Conservation (phyloP, 73 alveolate species). For the Tetrahymena malaccensis region DNA sequence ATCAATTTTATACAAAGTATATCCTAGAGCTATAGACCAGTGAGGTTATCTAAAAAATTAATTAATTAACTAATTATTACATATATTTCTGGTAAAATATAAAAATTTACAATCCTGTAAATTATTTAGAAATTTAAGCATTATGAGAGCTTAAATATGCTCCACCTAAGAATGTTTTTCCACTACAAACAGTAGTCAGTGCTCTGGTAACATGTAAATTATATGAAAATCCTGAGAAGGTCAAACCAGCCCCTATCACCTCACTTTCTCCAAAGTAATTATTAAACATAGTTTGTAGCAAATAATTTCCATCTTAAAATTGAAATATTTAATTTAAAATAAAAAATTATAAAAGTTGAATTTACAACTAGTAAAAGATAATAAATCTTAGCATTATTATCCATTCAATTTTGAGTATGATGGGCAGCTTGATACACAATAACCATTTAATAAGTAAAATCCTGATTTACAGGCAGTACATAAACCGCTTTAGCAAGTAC, state of each 20-base stretch:
- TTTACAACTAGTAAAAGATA: background rate
- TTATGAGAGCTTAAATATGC: background rate
- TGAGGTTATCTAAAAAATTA: background rate
- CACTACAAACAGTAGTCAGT: background rate
- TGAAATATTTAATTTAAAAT: background rate
- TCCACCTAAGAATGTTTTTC: background rate
- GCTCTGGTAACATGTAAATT: background rate
- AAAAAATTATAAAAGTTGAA: too few species aligned
- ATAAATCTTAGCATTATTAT: background rate
- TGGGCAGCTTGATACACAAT: background rate
- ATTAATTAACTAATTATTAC: background rate
- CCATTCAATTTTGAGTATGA: background rate
- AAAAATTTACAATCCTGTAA: background rate
- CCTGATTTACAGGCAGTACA: background rate
- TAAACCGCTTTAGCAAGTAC: background rate
- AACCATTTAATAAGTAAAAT: background rate
- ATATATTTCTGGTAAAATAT: too few species aligned
- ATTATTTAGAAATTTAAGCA: background rate
- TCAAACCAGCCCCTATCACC: background rate
- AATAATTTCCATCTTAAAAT: background rate
- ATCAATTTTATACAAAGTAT: background rate
- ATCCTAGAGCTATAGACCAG: background rate
- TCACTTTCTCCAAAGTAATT: background rate
- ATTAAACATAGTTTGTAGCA: background rate
- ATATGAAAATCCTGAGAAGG: background rate